phyloP scores from a whole-genome alignment of 257 asterid species.

The Solanum chilense region DNA sequence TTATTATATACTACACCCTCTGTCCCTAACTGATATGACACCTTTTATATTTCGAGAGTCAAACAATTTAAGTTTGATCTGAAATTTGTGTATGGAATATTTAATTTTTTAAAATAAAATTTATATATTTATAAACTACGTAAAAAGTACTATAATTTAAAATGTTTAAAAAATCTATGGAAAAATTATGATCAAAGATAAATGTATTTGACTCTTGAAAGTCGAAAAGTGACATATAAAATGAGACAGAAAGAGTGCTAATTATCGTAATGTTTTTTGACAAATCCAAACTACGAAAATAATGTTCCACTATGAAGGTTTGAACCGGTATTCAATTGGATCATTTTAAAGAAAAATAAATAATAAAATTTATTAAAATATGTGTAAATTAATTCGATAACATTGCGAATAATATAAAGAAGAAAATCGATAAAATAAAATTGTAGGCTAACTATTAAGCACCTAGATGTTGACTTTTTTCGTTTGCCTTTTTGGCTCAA shows the following conservation, averaged over 20 bases:
- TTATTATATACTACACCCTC: no score
- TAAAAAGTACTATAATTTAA: no score
- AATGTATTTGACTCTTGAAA: no score
- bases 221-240: no score
- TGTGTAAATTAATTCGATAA: neutral
- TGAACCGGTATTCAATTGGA: neutral
- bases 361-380: neutral
- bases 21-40: no score
- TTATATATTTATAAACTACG: no score
- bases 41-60: rapidly evolving
- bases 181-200: no score
- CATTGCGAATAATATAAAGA: neutral
- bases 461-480: neutral
- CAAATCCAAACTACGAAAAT: neutral
- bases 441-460: neutral
- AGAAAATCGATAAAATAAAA: neutral
- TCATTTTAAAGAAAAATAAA: neutral
- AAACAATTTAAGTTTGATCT: no score
- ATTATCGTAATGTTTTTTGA: neutral
- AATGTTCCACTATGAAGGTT: neutral
- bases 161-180: no score
- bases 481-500: neutral
- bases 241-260: neutral
- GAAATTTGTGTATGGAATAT: rapidly evolving
- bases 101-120: no score